A percentile compares a stretch with the other conserved stretches of the same genome.
Conservation (phyloP, 257 asterid genomes). For the Henckelia pumila region DNA sequence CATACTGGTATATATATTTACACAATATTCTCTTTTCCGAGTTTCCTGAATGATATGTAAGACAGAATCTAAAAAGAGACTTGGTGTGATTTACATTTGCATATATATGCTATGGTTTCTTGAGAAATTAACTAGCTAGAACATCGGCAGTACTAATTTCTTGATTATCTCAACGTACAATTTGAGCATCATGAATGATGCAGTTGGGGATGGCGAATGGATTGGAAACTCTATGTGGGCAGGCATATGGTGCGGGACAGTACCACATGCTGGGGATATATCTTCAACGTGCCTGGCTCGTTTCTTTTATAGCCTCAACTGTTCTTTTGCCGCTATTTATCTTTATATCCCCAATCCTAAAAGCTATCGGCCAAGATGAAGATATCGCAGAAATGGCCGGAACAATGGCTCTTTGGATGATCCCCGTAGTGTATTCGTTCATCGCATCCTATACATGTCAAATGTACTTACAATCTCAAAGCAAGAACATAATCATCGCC, state of each 20-base stretch:
- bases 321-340: conserved; percentile 25
- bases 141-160: too few relatives aligned
- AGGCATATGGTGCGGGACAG: conserved; percentile 38
- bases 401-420: conserved; percentile 28
- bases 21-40: too few relatives aligned
- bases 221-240: conserved; percentile 43
- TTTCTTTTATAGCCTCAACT: conserved; percentile 23
- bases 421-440: conserved; percentile 32
- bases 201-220: conserved; percentile 39
- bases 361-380: conserved; percentile 33
- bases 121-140: too few relatives aligned
- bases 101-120: too few relatives aligned
- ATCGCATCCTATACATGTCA: conserved; percentile 26
- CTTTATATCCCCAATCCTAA: conserved; percentile 21
- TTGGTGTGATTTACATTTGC: too few relatives aligned
- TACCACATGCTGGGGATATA: conserved; percentile 44
- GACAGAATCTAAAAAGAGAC: too few relatives aligned
- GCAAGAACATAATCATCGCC: conserved; percentile 36
- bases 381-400: conserved; percentile 27
- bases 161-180: too few relatives aligned
- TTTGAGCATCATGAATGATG: background rate
- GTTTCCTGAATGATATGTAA: too few relatives aligned
- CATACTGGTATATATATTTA: conserved; percentile 28
- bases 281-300: conserved; percentile 34
- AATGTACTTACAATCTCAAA: conserved; percentile 42